A percentile compares a stretch with the other conserved stretches of the same genome.
Conservation (phyloP, 2,329 filamentous ascomycete genomes). For the Apiospora kogelbergensis region DNA sequence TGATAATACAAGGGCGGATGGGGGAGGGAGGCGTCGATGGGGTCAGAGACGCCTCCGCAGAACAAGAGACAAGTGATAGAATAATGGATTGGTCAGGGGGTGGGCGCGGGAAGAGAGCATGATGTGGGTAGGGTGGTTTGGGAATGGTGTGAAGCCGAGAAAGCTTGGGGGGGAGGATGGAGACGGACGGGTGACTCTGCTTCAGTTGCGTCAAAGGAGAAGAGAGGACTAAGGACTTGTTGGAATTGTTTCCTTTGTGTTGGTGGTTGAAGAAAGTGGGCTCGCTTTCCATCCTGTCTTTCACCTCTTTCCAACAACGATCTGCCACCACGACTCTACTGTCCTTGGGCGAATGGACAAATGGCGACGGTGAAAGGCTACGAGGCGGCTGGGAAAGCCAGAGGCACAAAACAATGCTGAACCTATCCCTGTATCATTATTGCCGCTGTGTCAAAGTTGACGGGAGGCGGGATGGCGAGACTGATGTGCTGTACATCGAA, state of each 20-base stretch:
- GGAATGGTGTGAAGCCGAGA: neutral
- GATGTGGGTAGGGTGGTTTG: neutral
- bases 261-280: neutral
- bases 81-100: neutral
- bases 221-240: constrained; percentile 14
- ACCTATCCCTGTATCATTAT: neutral
- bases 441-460: neutral
- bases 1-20: neutral
- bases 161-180: neutral
- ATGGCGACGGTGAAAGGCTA: neutral
- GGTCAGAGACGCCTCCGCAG: neutral
- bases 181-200: neutral
- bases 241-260: constrained; percentile 17
- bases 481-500: neutral
- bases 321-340: neutral
- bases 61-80: neutral
- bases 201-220: constrained; percentile 2
- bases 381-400: neutral
- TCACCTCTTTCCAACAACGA: neutral
- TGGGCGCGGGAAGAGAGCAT: neutral
- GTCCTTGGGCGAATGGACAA: neutral
- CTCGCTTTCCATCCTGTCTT: constrained; percentile 9
- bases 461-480: constrained; percentile 1
- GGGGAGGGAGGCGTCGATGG: neutral
- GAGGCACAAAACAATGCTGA: neutral